phyloP scores from a whole-genome alignment of 2,329 filamentous ascomycete genomes.

The Aspergillus texensis region DNA sequence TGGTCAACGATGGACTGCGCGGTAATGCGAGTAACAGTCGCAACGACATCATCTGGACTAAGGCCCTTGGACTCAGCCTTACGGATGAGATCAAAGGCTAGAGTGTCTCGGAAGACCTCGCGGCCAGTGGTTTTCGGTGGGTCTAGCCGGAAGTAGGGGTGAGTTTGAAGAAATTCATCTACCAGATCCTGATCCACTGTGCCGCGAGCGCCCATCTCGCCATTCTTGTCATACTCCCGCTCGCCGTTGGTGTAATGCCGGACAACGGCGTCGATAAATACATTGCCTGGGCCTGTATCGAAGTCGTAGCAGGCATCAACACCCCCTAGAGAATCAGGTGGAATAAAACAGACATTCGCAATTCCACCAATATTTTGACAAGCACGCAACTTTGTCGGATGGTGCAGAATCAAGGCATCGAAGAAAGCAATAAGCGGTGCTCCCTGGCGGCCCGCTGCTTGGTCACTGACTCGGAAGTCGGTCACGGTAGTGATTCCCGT shows the following conservation, averaged over 20 bases:
- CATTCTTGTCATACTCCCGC: conserved; percentile 55
- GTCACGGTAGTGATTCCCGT: conserved; percentile 63
- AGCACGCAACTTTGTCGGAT: conserved; percentile 59
- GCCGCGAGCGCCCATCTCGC: conserved; percentile 53
- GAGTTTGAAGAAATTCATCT: conserved; percentile 53
- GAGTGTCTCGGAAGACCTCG: conserved; percentile 44
- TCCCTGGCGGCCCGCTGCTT: conserved; percentile 58
- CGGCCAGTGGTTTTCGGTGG: conserved; percentile 62
- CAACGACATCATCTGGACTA: too few species aligned
- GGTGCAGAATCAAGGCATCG: conserved; percentile 58
- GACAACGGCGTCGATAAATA: too few species aligned
- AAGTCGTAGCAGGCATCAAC: too few species aligned
- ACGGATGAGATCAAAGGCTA: too few species aligned
- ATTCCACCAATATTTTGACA: conserved; percentile 66
- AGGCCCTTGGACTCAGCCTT: too few species aligned
- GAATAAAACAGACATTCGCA: conserved; percentile 64
- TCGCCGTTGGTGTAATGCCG: too few species aligned
- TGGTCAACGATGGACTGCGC: too few species aligned
- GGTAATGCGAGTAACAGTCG: too few species aligned
- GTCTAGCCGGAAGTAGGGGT: conserved; percentile 52
- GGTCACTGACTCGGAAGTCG: conserved; percentile 61
- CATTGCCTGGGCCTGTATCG: too few species aligned
- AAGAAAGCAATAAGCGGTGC: conserved; percentile 62
- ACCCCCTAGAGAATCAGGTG: conserved; percentile 35
- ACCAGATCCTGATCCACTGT: conserved; percentile 56